phyloP scores from a whole-genome alignment of 2,329 filamentous ascomycete species.

The Talaromyces rugulosus region DNA sequence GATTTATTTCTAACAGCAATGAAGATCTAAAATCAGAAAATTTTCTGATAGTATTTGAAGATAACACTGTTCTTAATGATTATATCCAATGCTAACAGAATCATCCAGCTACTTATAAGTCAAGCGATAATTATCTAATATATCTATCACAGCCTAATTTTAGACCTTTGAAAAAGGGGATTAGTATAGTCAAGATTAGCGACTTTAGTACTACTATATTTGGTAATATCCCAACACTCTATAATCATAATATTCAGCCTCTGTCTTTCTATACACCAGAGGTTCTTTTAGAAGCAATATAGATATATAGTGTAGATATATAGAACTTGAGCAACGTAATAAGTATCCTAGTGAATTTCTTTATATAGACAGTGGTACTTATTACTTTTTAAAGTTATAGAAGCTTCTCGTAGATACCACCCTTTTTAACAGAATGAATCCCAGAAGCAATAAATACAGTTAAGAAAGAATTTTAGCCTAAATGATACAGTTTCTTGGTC shows the following conservation, averaged over 20 bases:
- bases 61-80: slow-evolving; percentile 19
- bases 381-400: slow-evolving; percentile 22
- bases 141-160: slow-evolving; percentile 26
- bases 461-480: slow-evolving; percentile 22
- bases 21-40: slow-evolving; percentile 39
- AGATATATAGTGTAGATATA: slow-evolving; percentile 31
- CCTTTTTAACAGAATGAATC: slow-evolving; percentile 25
- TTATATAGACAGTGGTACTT: neutral
- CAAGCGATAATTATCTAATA: slow-evolving; percentile 21
- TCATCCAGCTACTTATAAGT: slow-evolving; percentile 15
- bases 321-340: slow-evolving; percentile 30
- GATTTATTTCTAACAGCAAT: slow-evolving; percentile 6
- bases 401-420: slow-evolving; percentile 26
- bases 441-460: slow-evolving; percentile 17
- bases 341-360: slow-evolving; percentile 3
- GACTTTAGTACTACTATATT: slow-evolving; percentile 27
- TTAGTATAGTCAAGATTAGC: slow-evolving; percentile 17
- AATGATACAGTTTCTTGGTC: slow-evolving; percentile 22
- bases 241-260: slow-evolving; percentile 42
- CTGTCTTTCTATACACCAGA: slow-evolving; percentile 19
- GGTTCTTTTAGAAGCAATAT: slow-evolving; percentile 25
- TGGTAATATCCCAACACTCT: slow-evolving; percentile 21
- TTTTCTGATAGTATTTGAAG: slow-evolving; percentile 19
- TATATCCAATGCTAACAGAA: slow-evolving; percentile 20
- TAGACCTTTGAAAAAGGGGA: slow-evolving; percentile 14